phyloP scores from a whole-genome alignment of 1,139 yeast genomes.

The Yamadazyma kanchanaburiensis region DNA sequence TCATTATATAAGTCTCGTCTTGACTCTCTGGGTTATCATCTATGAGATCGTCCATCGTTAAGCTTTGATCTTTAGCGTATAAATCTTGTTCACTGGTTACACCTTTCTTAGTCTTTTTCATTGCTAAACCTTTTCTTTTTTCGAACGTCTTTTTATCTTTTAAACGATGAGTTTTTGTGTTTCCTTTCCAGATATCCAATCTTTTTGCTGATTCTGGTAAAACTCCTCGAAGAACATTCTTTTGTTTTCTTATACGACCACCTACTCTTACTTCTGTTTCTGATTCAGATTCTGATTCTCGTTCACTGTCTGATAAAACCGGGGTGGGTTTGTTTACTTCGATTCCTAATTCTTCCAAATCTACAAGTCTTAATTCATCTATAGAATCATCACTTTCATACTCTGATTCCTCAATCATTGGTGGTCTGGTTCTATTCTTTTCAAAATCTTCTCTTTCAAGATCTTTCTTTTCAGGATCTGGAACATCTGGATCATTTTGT shows the following conservation, averaged over 20 bases:
- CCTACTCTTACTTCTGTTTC: conserved; percentile 24
- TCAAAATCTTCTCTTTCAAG: conserved; percentile 5
- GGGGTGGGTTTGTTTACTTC: too few species aligned
- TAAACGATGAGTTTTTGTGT: conserved; percentile 3
- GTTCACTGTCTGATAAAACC: background rate
- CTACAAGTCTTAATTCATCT: conserved; percentile 6
- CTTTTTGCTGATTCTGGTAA: conserved; percentile 40
- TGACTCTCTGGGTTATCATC: conserved; percentile 4
- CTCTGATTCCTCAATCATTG: conserved; percentile 8
- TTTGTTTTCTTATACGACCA: conserved; percentile 27
- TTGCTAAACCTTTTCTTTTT: conserved; percentile 36
- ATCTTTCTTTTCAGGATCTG: conserved; percentile 1
- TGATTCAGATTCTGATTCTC: conserved; percentile 1
- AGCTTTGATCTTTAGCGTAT: too few species aligned
- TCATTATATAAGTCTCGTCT: too few species aligned
- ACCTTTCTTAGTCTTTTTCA: conserved; percentile 16
- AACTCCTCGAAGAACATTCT: conserved; percentile 29
- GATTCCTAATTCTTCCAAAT: conserved; percentile 3
- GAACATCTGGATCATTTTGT: conserved; percentile 6
- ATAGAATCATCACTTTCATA: conserved; percentile 1
- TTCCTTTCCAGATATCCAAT: conserved; percentile 22
- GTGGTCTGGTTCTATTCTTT: conserved; percentile 6
- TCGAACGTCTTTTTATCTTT: conserved; percentile 10
- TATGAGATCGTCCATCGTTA: conserved; percentile 9
- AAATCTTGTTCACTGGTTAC: conserved; percentile 9